These are phyloP conservation scores for Hericium rajendrae DNA, from an alignment of 768 basidiomycete genomes.

Conservation along the genomic window DNA sequence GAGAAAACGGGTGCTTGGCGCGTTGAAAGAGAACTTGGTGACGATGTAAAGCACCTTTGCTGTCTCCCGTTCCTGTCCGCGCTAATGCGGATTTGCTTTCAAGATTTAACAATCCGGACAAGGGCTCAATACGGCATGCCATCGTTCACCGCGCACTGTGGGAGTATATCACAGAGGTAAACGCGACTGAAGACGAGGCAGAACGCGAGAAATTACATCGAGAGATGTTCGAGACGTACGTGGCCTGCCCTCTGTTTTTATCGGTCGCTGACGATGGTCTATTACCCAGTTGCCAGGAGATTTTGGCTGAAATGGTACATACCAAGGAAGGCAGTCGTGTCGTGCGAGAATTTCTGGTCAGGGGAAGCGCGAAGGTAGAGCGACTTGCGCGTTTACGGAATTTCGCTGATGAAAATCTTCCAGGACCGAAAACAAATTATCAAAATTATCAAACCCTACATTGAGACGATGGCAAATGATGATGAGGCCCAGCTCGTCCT, in stretches of 20 bases:
- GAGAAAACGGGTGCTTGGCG: slow-evolving; percentile 52
- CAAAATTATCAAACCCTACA: slow-evolving; percentile 82
- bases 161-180: slow-evolving; percentile 71
- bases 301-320: slow-evolving; percentile 87
- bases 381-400: background rate
- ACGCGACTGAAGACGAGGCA: slow-evolving; percentile 43
- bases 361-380: slow-evolving; percentile 71
- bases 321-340: slow-evolving; percentile 85
- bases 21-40: slow-evolving; percentile 65
- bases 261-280: background rate
- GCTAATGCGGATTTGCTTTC: background rate
- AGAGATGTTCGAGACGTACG: slow-evolving; percentile 76
- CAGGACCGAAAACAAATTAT: slow-evolving; percentile 88
- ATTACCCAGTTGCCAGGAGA: slow-evolving; percentile 60
- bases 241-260: background rate
- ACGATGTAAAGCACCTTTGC: slow-evolving; percentile 48
- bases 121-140: slow-evolving; percentile 78
- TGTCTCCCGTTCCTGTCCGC: background rate
- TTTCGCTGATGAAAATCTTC: background rate
- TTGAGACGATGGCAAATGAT: slow-evolving; percentile 80
- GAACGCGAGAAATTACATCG: slow-evolving; percentile 67
- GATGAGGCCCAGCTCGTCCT: slow-evolving; percentile 86
- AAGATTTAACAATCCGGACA: slow-evolving; percentile 89
- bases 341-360: slow-evolving; percentile 77
- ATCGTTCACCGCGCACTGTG: slow-evolving; percentile 81